Percentiles rank a stretch among this genome's conserved stretches.
These are phyloP conservation scores for Aureobasidium pullulans DNA, from an alignment of 2,329 filamentous ascomycete genomes.

Conservation along the genomic window DNA sequence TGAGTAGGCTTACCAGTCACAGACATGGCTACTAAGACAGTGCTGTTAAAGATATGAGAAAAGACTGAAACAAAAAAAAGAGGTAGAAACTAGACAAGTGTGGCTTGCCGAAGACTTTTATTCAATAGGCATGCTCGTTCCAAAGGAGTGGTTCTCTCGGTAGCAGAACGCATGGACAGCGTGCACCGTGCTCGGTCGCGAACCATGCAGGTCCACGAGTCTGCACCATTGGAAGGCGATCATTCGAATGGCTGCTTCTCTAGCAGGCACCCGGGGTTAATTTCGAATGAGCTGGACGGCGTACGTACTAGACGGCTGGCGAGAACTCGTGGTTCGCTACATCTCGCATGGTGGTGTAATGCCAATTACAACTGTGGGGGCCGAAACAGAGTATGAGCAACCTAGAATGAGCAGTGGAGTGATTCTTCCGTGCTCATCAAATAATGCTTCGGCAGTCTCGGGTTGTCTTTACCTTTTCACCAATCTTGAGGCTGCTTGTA, in stretches of 20 bases:
- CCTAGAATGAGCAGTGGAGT: not conserved
- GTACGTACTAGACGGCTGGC: not conserved
- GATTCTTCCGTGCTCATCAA: not conserved
- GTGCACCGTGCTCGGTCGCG: not conserved
- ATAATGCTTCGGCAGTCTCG: not conserved
- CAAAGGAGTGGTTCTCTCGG: not conserved
- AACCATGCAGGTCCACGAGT: not conserved
- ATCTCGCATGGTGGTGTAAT: not conserved
- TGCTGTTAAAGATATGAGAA: not conserved
- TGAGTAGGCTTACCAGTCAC: not conserved
- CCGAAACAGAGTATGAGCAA: not conserved
- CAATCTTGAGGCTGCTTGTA: not conserved
- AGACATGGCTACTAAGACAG: not conserved
- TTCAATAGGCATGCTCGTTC: not conserved
- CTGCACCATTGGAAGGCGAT: not conserved
- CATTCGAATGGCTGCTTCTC: not conserved
- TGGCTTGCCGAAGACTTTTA: not conserved
- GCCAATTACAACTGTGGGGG: slow-evolving; percentile 1
- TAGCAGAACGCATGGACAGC: not conserved
- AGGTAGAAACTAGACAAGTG: not conserved
- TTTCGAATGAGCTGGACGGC: not conserved
- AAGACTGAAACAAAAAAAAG: not conserved
- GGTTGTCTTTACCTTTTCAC: not conserved
- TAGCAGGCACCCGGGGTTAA: not conserved
- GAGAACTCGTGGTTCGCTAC: not conserved